phyloP scores from a whole-genome alignment of 2,329 filamentous ascomycete species.

The Fusarium foetens region DNA sequence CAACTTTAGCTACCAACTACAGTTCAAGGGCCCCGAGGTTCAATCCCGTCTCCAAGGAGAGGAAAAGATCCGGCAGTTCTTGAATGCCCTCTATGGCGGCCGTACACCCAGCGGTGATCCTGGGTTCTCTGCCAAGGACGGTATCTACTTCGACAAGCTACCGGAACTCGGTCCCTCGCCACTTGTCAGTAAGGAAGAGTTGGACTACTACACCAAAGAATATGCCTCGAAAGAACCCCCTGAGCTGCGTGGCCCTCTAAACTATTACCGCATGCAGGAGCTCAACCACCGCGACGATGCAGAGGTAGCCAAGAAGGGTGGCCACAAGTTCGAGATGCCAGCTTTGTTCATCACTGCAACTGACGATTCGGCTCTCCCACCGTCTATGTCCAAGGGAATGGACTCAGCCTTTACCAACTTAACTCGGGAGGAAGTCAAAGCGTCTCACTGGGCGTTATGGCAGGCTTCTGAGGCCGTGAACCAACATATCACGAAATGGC shows the following conservation, averaged over 20 bases:
- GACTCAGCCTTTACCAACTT: constrained; percentile 71
- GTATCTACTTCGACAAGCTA: constrained; percentile 72
- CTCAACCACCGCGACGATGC: constrained; percentile 82
- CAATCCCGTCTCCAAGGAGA: constrained; percentile 67
- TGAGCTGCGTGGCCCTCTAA: constrained; percentile 81
- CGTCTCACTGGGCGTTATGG: constrained; percentile 85
- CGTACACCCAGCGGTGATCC: constrained; percentile 63
- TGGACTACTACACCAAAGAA: constrained; percentile 80
- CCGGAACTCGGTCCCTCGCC: constrained; percentile 64
- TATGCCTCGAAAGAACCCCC: constrained; percentile 66
- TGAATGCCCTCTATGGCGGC: constrained; percentile 78
- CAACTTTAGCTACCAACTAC: constrained; percentile 86
- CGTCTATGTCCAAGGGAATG: constrained; percentile 78
- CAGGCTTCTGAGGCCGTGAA: constrained; percentile 79
- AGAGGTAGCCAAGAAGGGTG: constrained; percentile 67
- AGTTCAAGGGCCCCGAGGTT: constrained; percentile 75
- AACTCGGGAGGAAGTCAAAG: constrained; percentile 71
- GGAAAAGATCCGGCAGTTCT: constrained; percentile 73
- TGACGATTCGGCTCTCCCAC: constrained; percentile 77
- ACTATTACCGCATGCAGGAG: constrained; percentile 84
- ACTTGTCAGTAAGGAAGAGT: constrained; percentile 73
- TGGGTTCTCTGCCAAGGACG: constrained; percentile 68
- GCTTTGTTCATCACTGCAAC: constrained; percentile 79
- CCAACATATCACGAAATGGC: constrained; percentile 71
- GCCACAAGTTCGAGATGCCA: constrained; percentile 65